A percentile compares a stretch with the other conserved stretches of the same genome.
These are phyloP conservation scores for Draba incana DNA, from an alignment of 345 rosid species.

Conservation along the genomic window DNA sequence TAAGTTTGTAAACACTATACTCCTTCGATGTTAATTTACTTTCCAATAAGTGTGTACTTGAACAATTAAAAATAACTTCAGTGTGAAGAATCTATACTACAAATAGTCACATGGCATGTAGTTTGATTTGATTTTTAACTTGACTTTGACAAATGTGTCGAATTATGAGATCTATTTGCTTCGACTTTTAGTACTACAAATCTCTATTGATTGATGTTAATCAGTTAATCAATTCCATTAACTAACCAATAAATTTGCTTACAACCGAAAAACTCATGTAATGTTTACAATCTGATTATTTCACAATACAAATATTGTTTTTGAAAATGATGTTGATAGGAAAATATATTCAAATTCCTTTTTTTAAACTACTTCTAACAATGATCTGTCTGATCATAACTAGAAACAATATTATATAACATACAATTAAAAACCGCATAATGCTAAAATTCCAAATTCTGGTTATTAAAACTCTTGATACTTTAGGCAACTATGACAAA, in stretches of 20 bases:
- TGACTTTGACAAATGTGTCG: conserved; percentile 20
- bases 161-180: conserved; percentile 2
- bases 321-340: too few relatives aligned
- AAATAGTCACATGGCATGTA: conserved; percentile 16
- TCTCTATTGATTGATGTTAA: too few relatives aligned
- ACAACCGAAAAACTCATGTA: too few relatives aligned
- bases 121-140: background rate
- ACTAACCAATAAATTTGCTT: too few relatives aligned
- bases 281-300: too few relatives aligned
- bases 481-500: background rate
- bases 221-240: too few relatives aligned
- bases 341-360: background rate
- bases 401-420: background rate
- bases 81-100: background rate
- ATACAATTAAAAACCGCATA: background rate
- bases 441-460: background rate
- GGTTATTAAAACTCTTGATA: background rate
- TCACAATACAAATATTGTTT: too few relatives aligned
- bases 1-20: conserved; percentile 7
- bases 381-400: background rate
- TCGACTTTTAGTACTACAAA: background rate
- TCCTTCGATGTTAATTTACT: background rate
- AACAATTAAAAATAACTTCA: background rate
- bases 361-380: background rate
- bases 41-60: background rate